phyloP scores from a whole-genome alignment of 2,329 filamentous ascomycete genomes.

The Pestalotiopsis sp. region DNA sequence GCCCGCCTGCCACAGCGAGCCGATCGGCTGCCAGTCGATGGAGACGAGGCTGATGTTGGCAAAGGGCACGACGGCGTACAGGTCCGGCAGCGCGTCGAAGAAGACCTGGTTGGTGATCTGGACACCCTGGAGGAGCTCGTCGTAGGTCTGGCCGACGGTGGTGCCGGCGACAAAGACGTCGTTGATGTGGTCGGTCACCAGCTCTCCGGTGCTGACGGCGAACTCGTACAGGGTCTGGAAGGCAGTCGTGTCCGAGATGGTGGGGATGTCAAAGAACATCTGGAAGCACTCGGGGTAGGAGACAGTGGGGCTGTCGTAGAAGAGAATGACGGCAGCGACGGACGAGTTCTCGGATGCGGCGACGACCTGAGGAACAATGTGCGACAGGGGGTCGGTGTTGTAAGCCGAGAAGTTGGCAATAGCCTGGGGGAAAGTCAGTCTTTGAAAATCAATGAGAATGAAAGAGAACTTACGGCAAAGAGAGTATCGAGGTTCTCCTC shows the following conservation, averaged over 20 bases:
- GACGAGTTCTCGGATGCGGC: conserved; percentile 22
- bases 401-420: conserved; percentile 24
- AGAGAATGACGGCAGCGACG: conserved; percentile 37
- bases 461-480: conserved; percentile 16
- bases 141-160: conserved; percentile 25
- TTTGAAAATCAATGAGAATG: neutral
- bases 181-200: conserved; percentile 37
- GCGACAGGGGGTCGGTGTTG: conserved; percentile 24
- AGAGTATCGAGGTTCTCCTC: conserved; percentile 21
- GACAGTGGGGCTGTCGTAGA: conserved; percentile 36
- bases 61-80: conserved; percentile 21
- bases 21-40: conserved; percentile 36
- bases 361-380: conserved; percentile 25
- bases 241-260: conserved; percentile 32
- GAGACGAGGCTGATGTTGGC: conserved; percentile 20
- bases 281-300: conserved; percentile 35
- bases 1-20: conserved; percentile 29
- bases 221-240: conserved; percentile 39
- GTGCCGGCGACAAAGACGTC: conserved; percentile 39
- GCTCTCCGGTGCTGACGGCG: conserved; percentile 31
- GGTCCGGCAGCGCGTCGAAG: conserved; percentile 21
- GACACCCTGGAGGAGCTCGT: conserved; percentile 21
- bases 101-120: conserved; percentile 25
- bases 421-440: conserved; percentile 13
- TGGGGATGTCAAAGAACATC: conserved; percentile 37